Percentiles rank a stretch among this genome's conserved stretches.
phyloP scores from a whole-genome alignment of 2,329 filamentous ascomycete genomes.

The Trichophyton rubrum region DNA sequence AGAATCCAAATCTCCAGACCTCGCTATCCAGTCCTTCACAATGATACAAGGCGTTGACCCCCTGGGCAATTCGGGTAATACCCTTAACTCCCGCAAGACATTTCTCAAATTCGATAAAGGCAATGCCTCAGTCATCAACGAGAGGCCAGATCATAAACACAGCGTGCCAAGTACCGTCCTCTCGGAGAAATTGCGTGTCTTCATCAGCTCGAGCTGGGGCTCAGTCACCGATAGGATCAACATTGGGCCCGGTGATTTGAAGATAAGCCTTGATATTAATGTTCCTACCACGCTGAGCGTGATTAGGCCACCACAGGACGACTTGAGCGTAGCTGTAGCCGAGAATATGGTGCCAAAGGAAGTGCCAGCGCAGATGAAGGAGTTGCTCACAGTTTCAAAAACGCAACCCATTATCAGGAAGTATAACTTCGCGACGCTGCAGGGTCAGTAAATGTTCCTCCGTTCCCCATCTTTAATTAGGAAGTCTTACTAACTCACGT shows the following conservation, averaged over 20 bases:
- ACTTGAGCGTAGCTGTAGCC: constrained; percentile 63
- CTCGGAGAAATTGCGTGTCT: constrained; percentile 61
- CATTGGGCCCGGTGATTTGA: constrained; percentile 59
- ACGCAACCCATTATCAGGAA: constrained; percentile 56
- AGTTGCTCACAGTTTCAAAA: constrained; percentile 48
- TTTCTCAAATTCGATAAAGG: constrained; percentile 28
- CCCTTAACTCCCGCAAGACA: constrained; percentile 18
- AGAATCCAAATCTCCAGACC: constrained; percentile 59
- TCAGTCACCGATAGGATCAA: constrained; percentile 76
- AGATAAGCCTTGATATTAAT: constrained; percentile 51
- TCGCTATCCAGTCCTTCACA: constrained; percentile 52
- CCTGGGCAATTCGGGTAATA: constrained; percentile 10
- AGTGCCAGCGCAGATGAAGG: constrained; percentile 48
- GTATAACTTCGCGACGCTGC: constrained; percentile 52
- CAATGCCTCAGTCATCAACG: constrained; percentile 51
- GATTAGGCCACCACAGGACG: constrained; percentile 59
- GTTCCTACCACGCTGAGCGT: constrained; percentile 52
- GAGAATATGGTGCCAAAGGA: constrained; percentile 53
- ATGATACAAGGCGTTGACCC: constrained; percentile 40
- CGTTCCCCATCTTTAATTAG: not conserved
- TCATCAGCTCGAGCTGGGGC: constrained; percentile 63
- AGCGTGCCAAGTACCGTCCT: constrained; percentile 53
- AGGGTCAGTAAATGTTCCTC: constrained; percentile 20
- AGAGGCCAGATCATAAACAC: constrained; percentile 38
- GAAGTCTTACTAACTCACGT: not conserved